Evolutionary conservation across 352 stramenopile species (phyloP), one percentile per base, ranked within the genome.

Genomic region (Halophytophthora polymorphica): DNA sequence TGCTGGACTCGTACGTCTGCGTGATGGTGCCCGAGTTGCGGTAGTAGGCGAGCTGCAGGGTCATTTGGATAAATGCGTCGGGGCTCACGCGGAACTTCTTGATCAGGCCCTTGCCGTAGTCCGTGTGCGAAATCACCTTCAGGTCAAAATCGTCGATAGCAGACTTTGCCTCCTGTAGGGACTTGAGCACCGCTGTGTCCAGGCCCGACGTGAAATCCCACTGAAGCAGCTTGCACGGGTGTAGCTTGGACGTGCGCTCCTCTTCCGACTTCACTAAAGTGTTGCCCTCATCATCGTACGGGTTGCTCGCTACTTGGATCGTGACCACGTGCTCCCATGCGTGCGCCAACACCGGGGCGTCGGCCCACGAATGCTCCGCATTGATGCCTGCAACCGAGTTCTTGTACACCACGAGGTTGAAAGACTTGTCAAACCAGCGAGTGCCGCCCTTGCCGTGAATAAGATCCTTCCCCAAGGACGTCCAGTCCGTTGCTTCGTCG

Each of bases 341-440:
- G 40, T 96, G 88, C 6, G 86, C 87, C 50, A 96, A 84, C 23
- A 91, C 87, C 0, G 85, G 87, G 10, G 88, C 88, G 45, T 96
- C 88, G 2, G 88, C 88, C 88, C 88, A 96, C 15, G 92, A 84
- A 66, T 99, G 96, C 66, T 99, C 95, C 1, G 89, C 93, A 45
- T 97, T 87, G 55, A 98, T 83, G 15, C 93, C 96, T 42, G 80
- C 81, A 25, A 98, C 92, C 17, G 92, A 95, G 71, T 98, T 98
- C 34, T 88, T 86, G 57, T 95, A 98, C 28, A 97, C 83, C 29
- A 99, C 83, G 3, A 99, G 47, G 66, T 98, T 96, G 53, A 99
- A 94, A 6, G 84, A 95, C 74, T 99, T 99, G 71, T 99, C 96
- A 58, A 98, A 99, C 90, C 91, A 99, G 38, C 96, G 90, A 81